A percentile compares a stretch with the other conserved stretches of the same genome.
phyloP scores from a whole-genome alignment of 148 eudicot genomes.

The Rhododendron ferrugineum region DNA sequence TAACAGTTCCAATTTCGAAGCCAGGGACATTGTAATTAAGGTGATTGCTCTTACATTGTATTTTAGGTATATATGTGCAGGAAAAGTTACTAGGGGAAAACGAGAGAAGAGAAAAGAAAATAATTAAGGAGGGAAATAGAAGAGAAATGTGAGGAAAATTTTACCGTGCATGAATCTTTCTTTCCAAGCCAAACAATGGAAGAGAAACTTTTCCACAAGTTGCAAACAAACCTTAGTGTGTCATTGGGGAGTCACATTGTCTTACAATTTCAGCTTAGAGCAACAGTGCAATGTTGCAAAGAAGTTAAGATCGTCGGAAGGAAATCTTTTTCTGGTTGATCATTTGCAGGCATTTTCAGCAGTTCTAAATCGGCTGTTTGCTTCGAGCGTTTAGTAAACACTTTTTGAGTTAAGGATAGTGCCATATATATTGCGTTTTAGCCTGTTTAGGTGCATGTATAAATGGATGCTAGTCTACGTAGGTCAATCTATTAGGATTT shows the following conservation, averaged over 20 bases:
- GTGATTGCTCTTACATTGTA: slow-evolving; percentile 22
- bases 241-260: not conserved
- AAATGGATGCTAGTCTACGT: not conserved
- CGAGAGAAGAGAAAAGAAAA: too few species aligned
- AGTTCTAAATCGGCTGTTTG: not conserved
- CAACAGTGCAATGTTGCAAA: not conserved
- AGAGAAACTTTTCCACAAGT: not conserved
- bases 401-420: not conserved
- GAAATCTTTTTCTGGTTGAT: not conserved
- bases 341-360: not conserved
- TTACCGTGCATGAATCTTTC: not conserved
- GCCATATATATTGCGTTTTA: not conserved
- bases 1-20: slow-evolving; percentile 86
- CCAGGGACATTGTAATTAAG: slow-evolving; percentile 77
- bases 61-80: too few species aligned
- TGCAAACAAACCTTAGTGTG: not conserved
- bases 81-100: not conserved
- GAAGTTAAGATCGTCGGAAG: not conserved
- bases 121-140: too few species aligned
- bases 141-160: too few species aligned
- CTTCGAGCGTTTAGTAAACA: not conserved
- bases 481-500: not conserved
- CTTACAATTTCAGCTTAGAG: not conserved
- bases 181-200: not conserved
- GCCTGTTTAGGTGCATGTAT: not conserved